phyloP scores from a whole-genome alignment of 2,329 filamentous ascomycete genomes.

The Triangularia setosa region DNA sequence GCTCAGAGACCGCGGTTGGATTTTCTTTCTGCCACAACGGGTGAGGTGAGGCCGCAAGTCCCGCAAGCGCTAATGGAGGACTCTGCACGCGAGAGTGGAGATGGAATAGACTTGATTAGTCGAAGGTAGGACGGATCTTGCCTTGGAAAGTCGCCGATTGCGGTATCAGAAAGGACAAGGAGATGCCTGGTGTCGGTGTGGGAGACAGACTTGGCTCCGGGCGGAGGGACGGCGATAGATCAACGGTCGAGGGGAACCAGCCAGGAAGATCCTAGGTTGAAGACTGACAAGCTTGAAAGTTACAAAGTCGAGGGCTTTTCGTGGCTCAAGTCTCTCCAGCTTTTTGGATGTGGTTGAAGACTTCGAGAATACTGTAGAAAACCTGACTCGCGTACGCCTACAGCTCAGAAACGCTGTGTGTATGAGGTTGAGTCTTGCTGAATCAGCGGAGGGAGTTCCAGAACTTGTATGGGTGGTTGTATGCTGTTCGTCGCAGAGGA shows the following conservation, averaged over 20 bases:
- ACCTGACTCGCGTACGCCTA: neutral
- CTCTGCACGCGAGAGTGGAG: constrained; percentile 26
- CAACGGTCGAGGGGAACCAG: constrained; percentile 9
- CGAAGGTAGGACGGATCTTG: constrained; percentile 18
- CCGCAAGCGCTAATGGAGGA: constrained; percentile 12
- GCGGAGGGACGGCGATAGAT: neutral
- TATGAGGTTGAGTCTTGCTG: neutral
- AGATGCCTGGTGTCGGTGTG: constrained; percentile 18
- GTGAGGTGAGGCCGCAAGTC: constrained; percentile 15
- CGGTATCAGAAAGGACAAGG: constrained; percentile 24
- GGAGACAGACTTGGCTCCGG: constrained; percentile 19
- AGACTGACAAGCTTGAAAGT: constrained; percentile 1
- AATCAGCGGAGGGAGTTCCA: neutral
- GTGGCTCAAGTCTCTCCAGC: constrained; percentile 11
- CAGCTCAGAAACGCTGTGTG: neutral
- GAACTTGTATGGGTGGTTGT: constrained; percentile 6
- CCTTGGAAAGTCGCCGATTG: constrained; percentile 19
- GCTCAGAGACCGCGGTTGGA: constrained; percentile 2
- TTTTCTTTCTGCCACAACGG: constrained; percentile 9
- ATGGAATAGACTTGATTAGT: constrained; percentile 21
- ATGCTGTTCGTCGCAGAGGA: constrained; percentile 5
- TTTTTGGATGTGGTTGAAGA: neutral
- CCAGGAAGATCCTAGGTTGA: constrained; percentile 28
- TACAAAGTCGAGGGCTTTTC: constrained; percentile 21
- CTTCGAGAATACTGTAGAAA: neutral